Percentiles rank a stretch among this genome's conserved stretches.
These are phyloP conservation scores for Hemisphaericaspora subhashii DNA, from an alignment of 1,139 yeast species.

Conservation along the genomic window DNA sequence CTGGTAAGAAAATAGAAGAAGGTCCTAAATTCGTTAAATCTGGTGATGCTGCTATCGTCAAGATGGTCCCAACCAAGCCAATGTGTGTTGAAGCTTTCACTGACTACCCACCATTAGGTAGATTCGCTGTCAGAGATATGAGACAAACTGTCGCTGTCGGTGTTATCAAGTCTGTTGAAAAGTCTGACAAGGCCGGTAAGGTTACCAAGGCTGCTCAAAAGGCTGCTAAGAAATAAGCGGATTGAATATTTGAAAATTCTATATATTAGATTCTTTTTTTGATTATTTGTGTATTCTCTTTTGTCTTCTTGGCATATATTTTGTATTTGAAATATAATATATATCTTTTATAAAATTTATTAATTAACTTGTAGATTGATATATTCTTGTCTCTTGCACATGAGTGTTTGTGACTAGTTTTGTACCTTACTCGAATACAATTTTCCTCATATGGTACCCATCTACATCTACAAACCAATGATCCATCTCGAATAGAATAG, in stretches of 20 bases:
- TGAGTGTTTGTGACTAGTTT: neutral
- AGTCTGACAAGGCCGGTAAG: slow-evolving; percentile 95
- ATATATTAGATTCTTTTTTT: slow-evolving; percentile 3
- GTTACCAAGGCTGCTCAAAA: slow-evolving; percentile 99
- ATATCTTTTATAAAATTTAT: neutral
- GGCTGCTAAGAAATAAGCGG: slow-evolving; percentile 92
- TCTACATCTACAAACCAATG: too few relatives aligned
- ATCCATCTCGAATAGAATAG: too few relatives aligned
- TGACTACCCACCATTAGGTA: slow-evolving; percentile 98
- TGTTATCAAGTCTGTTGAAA: slow-evolving; percentile 98
- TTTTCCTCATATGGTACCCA: too few relatives aligned
- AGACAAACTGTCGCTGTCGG: slow-evolving; percentile 99
- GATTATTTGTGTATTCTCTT: neutral
- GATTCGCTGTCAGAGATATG: slow-evolving; percentile 99
- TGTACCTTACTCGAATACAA: too few relatives aligned
- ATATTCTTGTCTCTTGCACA: neutral
- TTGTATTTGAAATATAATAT: slow-evolving; percentile 2
- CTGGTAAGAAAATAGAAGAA: slow-evolving; percentile 86
- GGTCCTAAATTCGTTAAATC: slow-evolving; percentile 85
- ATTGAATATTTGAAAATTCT: slow-evolving; percentile 12
- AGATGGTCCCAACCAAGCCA: slow-evolving; percentile 92
- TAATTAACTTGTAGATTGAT: neutral
- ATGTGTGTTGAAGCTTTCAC: slow-evolving; percentile 97
- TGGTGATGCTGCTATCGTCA: slow-evolving; percentile 93
- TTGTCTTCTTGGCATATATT: neutral